Evolutionary conservation across 805 yeast species (phyloP).

Genomic region (Kuraishia hungarica): DNA sequence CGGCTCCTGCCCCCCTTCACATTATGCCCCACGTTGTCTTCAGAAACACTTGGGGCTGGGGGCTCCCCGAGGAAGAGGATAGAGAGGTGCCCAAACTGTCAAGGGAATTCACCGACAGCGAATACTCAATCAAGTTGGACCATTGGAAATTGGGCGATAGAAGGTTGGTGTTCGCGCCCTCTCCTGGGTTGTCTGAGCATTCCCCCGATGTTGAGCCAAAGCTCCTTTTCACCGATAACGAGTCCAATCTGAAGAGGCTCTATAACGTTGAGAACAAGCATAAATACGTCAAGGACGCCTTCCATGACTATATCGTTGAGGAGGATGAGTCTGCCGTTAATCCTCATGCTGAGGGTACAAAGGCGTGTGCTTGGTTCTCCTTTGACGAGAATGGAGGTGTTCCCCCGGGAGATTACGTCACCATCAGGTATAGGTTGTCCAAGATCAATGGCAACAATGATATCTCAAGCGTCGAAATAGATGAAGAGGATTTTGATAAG

Average conservation of each 20-base stretch:
- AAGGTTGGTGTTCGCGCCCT: slow-evolving; percentile 67
- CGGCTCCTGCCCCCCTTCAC: slow-evolving; percentile 81
- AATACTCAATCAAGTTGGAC: slow-evolving; percentile 45
- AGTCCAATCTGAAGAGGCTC: slow-evolving; percentile 64
- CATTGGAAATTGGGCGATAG: slow-evolving; percentile 65
- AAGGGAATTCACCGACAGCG: slow-evolving; percentile 27
- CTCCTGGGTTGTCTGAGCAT: slow-evolving; percentile 62
- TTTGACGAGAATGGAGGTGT: slow-evolving; percentile 73
- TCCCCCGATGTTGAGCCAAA: slow-evolving; percentile 66
- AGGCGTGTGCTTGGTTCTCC: slow-evolving; percentile 75
- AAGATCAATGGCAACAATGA: slow-evolving; percentile 16
- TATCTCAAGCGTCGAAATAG: slow-evolving; percentile 33
- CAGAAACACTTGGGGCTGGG: slow-evolving; percentile 95
- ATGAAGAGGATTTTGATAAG: slow-evolving; percentile 68
- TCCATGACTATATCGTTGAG: slow-evolving; percentile 73
- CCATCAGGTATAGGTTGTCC: slow-evolving; percentile 64
- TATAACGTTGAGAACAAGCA: slow-evolving; percentile 55
- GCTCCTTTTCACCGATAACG: slow-evolving; percentile 82
- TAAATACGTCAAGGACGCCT: slow-evolving; percentile 75
- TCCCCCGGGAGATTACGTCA: slow-evolving; percentile 81
- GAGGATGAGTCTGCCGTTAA: slow-evolving; percentile 54
- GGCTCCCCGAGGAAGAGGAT: slow-evolving; percentile 40
- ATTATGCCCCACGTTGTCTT: slow-evolving; percentile 76
- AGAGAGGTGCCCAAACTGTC: slow-evolving; percentile 40
- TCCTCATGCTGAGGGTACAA: slow-evolving; percentile 68